Conservation (phyloP, 192 early-diverging fungal species). For the Coemansia sp. region DNA sequence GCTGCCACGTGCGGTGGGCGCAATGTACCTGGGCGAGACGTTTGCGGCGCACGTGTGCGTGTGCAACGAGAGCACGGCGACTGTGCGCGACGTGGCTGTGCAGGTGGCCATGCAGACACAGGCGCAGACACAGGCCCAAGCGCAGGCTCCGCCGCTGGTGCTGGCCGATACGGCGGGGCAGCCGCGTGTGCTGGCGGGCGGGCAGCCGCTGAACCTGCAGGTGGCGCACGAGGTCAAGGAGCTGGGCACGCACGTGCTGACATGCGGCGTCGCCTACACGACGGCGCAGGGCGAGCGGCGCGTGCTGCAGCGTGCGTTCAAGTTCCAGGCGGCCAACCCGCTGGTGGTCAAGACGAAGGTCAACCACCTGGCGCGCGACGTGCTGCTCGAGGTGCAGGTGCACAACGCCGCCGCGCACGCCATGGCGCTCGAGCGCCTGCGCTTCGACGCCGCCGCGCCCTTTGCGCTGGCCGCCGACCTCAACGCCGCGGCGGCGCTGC, state of each 20-base stretch:
- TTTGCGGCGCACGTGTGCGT: constrained; percentile 83
- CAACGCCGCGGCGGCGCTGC: constrained; percentile 8
- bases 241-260: constrained; percentile 86
- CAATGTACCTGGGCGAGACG: constrained; percentile 93
- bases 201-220: constrained; percentile 71
- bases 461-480: constrained; percentile 60
- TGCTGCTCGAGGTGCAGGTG: constrained; percentile 91
- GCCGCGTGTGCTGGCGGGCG: constrained; percentile 59
- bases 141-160: background rate
- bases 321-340: constrained; percentile 95
- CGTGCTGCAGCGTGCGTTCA: constrained; percentile 87
- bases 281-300: constrained; percentile 65
- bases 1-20: constrained; percentile 85
- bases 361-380: constrained; percentile 65
- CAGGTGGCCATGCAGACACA: constrained; percentile 85
- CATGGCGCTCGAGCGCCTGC: constrained; percentile 86
- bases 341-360: constrained; percentile 95
- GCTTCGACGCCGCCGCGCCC: constrained; percentile 75
- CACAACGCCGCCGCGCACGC: constrained; percentile 76
- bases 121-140: constrained; percentile 1
- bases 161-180: constrained; percentile 62
- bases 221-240: constrained; percentile 95
- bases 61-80: constrained; percentile 73
- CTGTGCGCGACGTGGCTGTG: constrained; percentile 71
- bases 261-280: constrained; percentile 81